A percentile compares a stretch with the other conserved stretches of the same genome.
These are phyloP conservation scores for Bryoglossum gracile DNA, from an alignment of 495 filamentous ascomycete species.

Conservation along the genomic window DNA sequence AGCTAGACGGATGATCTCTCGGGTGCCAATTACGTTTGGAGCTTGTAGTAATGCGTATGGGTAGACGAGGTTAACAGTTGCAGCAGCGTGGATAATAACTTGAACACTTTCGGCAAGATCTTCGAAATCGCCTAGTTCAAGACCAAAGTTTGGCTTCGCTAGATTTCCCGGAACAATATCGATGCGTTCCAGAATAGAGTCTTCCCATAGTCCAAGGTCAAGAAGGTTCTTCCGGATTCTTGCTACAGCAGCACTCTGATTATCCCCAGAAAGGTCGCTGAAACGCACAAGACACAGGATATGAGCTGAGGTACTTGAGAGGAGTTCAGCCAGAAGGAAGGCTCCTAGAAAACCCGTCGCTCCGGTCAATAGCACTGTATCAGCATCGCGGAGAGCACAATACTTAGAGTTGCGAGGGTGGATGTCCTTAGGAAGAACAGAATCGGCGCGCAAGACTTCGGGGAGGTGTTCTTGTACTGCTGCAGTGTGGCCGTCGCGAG, in stretches of 20 bases:
- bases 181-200: conserved; percentile 61
- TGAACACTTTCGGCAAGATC: conserved; percentile 49
- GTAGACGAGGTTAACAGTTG: conserved; percentile 61
- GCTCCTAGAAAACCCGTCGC: conserved; percentile 36
- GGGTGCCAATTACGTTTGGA: conserved; percentile 53
- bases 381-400: conserved; percentile 45
- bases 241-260: conserved; percentile 46
- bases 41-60: conserved; percentile 55
- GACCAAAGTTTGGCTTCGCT: conserved; percentile 49
- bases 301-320: conserved; percentile 48
- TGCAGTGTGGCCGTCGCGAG: conserved; percentile 57
- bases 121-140: conserved; percentile 47
- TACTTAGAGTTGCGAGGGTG: conserved; percentile 37
- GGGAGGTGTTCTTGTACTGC: conserved; percentile 60
- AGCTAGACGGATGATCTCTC: conserved; percentile 57
- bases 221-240: conserved; percentile 55
- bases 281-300: conserved; percentile 63
- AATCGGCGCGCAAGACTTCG: conserved; percentile 50
- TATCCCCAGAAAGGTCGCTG: conserved; percentile 46
- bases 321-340: conserved; percentile 33
- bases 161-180: conserved; percentile 60
- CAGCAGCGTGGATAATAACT: conserved; percentile 58
- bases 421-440: conserved; percentile 52
- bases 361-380: conserved; percentile 42
- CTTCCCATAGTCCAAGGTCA: conserved; percentile 57